These are phyloP conservation scores for Aspergillus mulundensis DNA, from an alignment of 495 filamentous ascomycete genomes.

Conservation along the genomic window DNA sequence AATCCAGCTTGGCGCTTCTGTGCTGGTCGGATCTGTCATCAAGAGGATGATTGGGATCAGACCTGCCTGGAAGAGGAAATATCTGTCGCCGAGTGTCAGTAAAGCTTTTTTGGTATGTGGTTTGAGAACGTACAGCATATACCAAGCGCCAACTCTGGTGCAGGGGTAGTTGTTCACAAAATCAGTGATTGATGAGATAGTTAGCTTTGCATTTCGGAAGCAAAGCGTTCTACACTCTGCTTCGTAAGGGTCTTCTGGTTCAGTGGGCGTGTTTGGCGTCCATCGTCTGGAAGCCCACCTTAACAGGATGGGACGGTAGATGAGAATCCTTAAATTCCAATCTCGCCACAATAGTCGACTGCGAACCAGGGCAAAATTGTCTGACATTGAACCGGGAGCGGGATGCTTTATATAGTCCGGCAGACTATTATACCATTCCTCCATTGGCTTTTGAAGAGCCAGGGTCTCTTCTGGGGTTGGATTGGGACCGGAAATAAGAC, in stretches of 20 bases:
- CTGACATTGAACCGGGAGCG: constrained; percentile 25
- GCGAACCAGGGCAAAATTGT: constrained; percentile 36
- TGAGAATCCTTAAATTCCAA: constrained; percentile 50
- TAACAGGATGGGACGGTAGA: constrained; percentile 50
- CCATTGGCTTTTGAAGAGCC: constrained; percentile 42
- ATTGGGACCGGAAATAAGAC: constrained; percentile 48
- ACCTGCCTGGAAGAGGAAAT: constrained; percentile 53
- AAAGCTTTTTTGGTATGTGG: background rate
- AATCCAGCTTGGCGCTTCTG: constrained; percentile 41
- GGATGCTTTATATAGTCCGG: constrained; percentile 44
- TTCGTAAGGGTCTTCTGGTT: constrained; percentile 39
- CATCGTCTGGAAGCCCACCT: constrained; percentile 44
- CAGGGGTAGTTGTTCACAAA: constrained; percentile 40
- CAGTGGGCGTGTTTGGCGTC: constrained; percentile 31
- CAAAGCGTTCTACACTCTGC: constrained; percentile 41
- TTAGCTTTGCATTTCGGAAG: constrained; percentile 40
- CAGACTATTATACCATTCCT: constrained; percentile 43
- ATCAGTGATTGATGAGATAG: constrained; percentile 42
- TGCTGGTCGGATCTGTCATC: constrained; percentile 43
- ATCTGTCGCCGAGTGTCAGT: constrained; percentile 21
- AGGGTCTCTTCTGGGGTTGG: constrained; percentile 46
- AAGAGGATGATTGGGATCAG: constrained; percentile 49
- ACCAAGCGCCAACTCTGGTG: constrained; percentile 47
- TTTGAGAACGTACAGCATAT: constrained; percentile 40
- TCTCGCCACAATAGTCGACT: constrained; percentile 47